Percentiles rank a stretch among this genome's conserved stretches.
Conservation (phyloP, 2,329 filamentous ascomycete genomes). For the Xylaria hypoxylon region DNA sequence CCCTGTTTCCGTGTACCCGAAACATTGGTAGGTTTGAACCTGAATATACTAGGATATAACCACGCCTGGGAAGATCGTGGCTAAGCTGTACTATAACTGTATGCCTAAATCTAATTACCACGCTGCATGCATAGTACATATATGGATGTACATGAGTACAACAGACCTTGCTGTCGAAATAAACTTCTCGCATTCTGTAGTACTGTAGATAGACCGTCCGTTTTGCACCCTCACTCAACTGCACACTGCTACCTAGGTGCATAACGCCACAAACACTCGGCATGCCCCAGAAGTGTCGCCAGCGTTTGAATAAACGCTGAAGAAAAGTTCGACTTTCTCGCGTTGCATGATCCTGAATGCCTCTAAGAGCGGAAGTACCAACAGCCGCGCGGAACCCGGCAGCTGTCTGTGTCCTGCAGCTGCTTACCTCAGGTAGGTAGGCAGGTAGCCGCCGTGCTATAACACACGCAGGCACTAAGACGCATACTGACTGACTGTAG, state of each 20-base stretch:
- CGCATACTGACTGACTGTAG: too few relatives aligned
- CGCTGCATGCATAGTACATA: neutral
- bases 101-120: neutral
- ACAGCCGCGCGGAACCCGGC: constrained; percentile 33
- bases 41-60: constrained; percentile 4
- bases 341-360: constrained; percentile 9
- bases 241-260: constrained; percentile 1
- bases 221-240: constrained; percentile 11
- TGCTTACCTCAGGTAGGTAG: neutral
- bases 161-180: constrained; percentile 1
- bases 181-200: constrained; percentile 1
- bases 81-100: neutral
- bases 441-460: neutral
- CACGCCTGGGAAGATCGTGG: neutral
- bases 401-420: constrained; percentile 8
- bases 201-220: constrained; percentile 14
- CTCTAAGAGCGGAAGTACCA: constrained; percentile 17
- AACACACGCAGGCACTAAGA: too few relatives aligned
- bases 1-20: neutral
- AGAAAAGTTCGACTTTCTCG: neutral
- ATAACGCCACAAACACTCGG: constrained; percentile 13
- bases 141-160: too few relatives aligned
- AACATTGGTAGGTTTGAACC: neutral
- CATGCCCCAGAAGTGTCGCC: neutral
- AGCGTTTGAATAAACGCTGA: constrained; percentile 17